A percentile compares a stretch with the other conserved stretches of the same genome.
Evolutionary conservation across 257 asterid species (phyloP).

Genomic region (Fraxinus anomala): DNA sequence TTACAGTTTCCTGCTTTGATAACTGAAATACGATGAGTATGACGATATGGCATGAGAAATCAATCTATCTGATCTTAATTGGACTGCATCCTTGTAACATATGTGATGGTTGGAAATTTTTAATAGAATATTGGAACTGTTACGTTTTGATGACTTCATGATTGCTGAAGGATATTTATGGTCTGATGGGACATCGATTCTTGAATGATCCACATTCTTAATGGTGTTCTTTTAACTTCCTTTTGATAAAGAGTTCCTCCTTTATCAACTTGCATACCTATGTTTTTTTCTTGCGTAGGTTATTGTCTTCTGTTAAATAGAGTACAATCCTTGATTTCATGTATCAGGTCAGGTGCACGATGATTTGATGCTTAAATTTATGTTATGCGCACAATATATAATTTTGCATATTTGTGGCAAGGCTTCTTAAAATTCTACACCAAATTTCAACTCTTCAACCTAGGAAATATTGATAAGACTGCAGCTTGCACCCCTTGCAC

Average conservation of each 20-base stretch:
- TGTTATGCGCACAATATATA: background rate
- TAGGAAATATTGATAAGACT: background rate
- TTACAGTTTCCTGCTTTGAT: background rate
- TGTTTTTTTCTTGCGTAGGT: background rate
- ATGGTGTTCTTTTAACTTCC: background rate
- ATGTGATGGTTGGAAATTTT: background rate
- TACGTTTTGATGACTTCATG: background rate
- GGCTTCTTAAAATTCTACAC: background rate
- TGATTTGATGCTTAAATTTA: background rate
- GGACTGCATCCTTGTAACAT: conserved; percentile 4
- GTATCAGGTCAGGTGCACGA: background rate
- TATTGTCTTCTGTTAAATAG: background rate
- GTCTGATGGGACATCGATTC: background rate
- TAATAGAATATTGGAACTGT: background rate
- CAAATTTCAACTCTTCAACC: background rate
- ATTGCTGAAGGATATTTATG: background rate
- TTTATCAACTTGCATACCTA: background rate
- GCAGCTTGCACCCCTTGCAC: background rate
- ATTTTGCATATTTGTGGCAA: background rate
- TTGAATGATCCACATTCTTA: background rate
- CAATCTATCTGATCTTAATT: background rate
- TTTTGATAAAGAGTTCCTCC: background rate
- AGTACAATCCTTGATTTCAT: background rate
- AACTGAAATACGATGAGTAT: too few relatives aligned
- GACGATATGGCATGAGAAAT: background rate